Evolutionary conservation across 2,329 filamentous ascomycete genomes (phyloP), one percentile per base, ranked within the genome.

Genomic region (Xylaria sp.): DNA sequence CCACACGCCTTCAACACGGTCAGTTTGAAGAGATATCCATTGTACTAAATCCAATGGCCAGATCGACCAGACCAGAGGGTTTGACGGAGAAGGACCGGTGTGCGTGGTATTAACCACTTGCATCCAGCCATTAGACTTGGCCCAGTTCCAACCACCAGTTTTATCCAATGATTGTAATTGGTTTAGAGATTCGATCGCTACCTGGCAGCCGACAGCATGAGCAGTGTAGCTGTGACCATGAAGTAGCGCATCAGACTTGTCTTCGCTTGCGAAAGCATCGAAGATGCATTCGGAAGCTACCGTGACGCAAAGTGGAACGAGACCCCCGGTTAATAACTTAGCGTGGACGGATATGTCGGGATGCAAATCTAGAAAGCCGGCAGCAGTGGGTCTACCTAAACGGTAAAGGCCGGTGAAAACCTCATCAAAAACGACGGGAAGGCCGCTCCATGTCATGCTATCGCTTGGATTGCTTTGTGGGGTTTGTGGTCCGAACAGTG

Each of bases 191-290:
- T 88, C 87, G n/a, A 91, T 83, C 0, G 91, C 93, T 0, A 97
- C 92, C 53, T 91, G 88, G 74, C 93, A 97, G 0, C 93, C 93
- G 1, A 96, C 87, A 0, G 93, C 86, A 78, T 97, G 93, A 0
- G 93, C 93, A 0, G 93, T 97, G 80, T 97, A 97, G 78, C 92
- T 95, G 77, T 97, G 93, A 0, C 93, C 93, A 73, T 97, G 93
- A 3, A 97, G 82, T 5, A 97, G 80, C 0, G 93, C 93, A 72
- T 95, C 92, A 0, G 87, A 89, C 81, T 96, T 97, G 58, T 93
- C 89, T 0, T 87, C 83, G 61, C 90, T 90, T 13, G 87, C 82
- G 76, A 97, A 97, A 0, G 88, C 87, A 1, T 88, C 76, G 78
- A 94, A 96, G 54, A 97, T 90, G 67, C 84, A 85, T 67, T 93